Evolutionary conservation across 352 stramenopile genomes (phyloP).

Genomic region (Bremia lactucae): DNA sequence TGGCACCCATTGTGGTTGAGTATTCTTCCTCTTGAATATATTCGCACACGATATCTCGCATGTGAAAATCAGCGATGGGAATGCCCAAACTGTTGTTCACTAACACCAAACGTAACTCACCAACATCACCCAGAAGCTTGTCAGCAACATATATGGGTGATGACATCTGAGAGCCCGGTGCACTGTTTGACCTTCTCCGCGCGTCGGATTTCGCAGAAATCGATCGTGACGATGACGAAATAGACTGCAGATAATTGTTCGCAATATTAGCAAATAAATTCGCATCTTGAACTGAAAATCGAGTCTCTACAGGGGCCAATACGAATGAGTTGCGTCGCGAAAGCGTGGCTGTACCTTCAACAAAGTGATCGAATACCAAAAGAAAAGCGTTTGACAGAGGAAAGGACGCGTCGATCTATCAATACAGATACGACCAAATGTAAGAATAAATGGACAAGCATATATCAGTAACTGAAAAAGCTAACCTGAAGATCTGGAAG

Average conservation of each 20-base stretch:
- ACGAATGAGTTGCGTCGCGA: constrained; percentile 71
- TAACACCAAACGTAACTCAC: constrained; percentile 70
- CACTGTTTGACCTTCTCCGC: constrained; percentile 2
- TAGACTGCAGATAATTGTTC: constrained; percentile 74
- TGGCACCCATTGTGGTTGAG: constrained; percentile 65
- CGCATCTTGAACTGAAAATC: constrained; percentile 80
- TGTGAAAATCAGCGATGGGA: constrained; percentile 77
- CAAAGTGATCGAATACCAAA: constrained; percentile 74
- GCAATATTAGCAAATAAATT: constrained; percentile 77
- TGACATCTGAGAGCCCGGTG: neutral
- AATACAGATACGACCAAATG: constrained; percentile 2
- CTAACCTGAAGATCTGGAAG: constrained; percentile 72
- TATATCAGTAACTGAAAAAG: neutral
- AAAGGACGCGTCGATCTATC: constrained; percentile 74
- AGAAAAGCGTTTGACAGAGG: constrained; percentile 74
- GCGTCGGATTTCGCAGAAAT: constrained; percentile 2
- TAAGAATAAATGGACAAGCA: neutral
- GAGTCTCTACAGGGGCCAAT: constrained; percentile 67
- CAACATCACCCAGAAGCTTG: constrained; percentile 78
- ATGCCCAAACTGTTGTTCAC: constrained; percentile 86
- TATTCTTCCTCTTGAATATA: constrained; percentile 81
- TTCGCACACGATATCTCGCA: constrained; percentile 82
- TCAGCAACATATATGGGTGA: constrained; percentile 42
- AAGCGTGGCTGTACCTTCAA: constrained; percentile 41
- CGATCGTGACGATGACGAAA: constrained; percentile 17